Evolutionary conservation across 2,329 filamentous ascomycete species (phyloP).

Genomic region (Epichloe scottii): DNA sequence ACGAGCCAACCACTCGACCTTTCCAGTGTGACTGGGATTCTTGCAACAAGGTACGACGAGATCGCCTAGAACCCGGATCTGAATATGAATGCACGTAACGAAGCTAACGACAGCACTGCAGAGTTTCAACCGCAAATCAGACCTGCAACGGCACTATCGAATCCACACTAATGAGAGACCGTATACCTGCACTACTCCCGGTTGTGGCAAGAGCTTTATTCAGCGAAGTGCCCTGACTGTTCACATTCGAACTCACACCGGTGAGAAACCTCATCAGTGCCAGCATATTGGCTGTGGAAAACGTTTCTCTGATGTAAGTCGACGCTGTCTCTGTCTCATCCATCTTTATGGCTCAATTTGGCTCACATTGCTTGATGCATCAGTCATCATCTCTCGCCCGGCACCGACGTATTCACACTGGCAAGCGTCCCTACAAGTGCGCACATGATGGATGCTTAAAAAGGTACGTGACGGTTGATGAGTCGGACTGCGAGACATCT

Average conservation of each 20-base stretch:
- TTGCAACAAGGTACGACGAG: constrained; percentile 44
- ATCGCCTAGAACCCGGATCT: background rate
- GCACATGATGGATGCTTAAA: constrained; percentile 49
- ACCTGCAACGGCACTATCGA: constrained; percentile 56
- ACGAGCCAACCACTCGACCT: constrained; percentile 48
- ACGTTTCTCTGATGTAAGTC: constrained; percentile 55
- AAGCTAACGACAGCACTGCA: constrained; percentile 16
- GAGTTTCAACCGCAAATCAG: constrained; percentile 63
- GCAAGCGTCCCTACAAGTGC: constrained; percentile 54
- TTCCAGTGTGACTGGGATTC: constrained; percentile 52
- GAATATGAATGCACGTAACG: background rate
- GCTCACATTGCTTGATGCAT: constrained; percentile 5
- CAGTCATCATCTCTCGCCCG: constrained; percentile 54
- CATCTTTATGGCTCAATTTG: background rate
- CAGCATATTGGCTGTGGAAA: constrained; percentile 54
- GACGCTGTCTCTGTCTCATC: background rate
- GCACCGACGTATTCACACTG: constrained; percentile 53
- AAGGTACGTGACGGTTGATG: constrained; percentile 27
- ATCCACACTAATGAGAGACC: constrained; percentile 62
- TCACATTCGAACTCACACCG: constrained; percentile 58
- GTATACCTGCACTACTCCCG: constrained; percentile 46
- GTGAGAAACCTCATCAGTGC: constrained; percentile 60
- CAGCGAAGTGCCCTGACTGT: constrained; percentile 58
- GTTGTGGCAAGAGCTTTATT: constrained; percentile 59
- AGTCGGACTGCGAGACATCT: too few relatives aligned